Evolutionary conservation across 1,284 basidiomycete genomes (phyloP).

Genomic region (Melampsora abietis-canadensis): DNA sequence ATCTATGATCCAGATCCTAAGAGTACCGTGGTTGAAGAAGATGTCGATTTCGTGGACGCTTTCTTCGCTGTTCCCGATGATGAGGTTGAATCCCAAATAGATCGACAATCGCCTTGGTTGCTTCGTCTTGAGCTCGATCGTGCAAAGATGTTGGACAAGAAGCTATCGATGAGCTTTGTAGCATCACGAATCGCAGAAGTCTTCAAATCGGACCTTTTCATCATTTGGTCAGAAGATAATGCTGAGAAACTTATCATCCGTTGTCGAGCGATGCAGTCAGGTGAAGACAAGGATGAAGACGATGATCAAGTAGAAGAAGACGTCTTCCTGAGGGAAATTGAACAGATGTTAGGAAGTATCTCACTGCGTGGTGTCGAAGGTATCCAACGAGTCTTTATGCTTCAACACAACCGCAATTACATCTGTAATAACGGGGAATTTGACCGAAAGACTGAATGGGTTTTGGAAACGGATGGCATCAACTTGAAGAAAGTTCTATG

Average conservation of each 20-base stretch:
- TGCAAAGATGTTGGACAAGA: conserved; percentile 95
- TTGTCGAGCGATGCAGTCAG: conserved; percentile 68
- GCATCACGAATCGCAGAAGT: conserved; percentile 88
- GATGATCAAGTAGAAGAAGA: conserved; percentile 93
- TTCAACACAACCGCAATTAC: conserved; percentile 74
- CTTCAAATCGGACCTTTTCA: conserved; percentile 94
- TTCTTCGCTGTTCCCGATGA: conserved; percentile 99
- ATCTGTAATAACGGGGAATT: conserved; percentile 58
- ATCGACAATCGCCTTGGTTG: conserved; percentile 93
- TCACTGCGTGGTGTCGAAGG: conserved; percentile 81
- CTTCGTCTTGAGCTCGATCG: conserved; percentile 94
- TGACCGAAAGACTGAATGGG: conserved; percentile 71
- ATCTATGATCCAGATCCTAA: conserved; percentile 95
- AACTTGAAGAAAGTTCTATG: conserved; percentile 92
- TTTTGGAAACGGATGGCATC: conserved; percentile 93
- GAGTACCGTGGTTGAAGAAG: conserved; percentile 92
- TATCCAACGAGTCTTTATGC: conserved; percentile 89
- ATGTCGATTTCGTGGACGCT: conserved; percentile 91
- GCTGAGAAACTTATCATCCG: conserved; percentile 95
- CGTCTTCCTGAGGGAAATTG: conserved; percentile 90
- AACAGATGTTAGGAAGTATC: conserved; percentile 95
- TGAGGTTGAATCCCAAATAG: conserved; percentile 83
- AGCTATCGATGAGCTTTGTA: conserved; percentile 91
- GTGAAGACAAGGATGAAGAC: conserved; percentile 62
- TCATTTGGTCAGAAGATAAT: conserved; percentile 99